Base-by-base conservation (phyloP, 495 filamentous ascomycete genomes). In the Thozetella sp. region DNA sequence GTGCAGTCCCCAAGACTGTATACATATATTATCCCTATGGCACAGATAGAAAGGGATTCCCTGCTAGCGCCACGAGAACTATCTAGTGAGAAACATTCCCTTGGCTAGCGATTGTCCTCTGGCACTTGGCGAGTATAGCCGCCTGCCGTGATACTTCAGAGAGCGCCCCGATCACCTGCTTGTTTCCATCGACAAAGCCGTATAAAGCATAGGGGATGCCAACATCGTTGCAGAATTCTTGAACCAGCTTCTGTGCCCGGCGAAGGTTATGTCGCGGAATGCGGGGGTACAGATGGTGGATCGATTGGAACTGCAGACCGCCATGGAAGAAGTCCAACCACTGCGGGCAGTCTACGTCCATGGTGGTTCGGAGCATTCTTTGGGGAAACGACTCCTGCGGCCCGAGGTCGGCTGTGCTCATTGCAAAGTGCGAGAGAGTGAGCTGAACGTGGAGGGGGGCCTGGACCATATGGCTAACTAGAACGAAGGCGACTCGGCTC, bases 241-340 rank as follows among this genome's bases (percentile, higher is more conserved):
- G 83, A n/a, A 98, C 90, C 34, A 96, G 78, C 60, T 85, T 87
- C 76, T 97, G 95, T 10, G 91, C 86, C 51, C 80, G 78, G 23
- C 95, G 85, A 51, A 99, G 84, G 73, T 99, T 99, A 66, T 99
- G 96, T 40, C 95, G 83, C 43, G 95, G 95, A 61, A 99, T 91
- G 22, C 95, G 85, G 13, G 95, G 95, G 67, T 87, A 99, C 19
- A 99, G 80, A 72, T 99, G 95, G 63, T 99, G 95, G 58, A 99
- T 90, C 26, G 90, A 95, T 72, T 99, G 95, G 72, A 97, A 98
- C 72, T 99, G 95, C 68, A 99, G 76, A 30, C 95, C 95, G 20
- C 95, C 95, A 66, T 99, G 95, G 73, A 98, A 86, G 72, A 95
- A 99, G 67, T 99, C 95, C 20, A 99, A 80, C 95, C 95, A 99